These are phyloP conservation scores for Fusarium nurragi DNA, from an alignment of 2,329 filamentous ascomycete genomes.

Conservation along the genomic window DNA sequence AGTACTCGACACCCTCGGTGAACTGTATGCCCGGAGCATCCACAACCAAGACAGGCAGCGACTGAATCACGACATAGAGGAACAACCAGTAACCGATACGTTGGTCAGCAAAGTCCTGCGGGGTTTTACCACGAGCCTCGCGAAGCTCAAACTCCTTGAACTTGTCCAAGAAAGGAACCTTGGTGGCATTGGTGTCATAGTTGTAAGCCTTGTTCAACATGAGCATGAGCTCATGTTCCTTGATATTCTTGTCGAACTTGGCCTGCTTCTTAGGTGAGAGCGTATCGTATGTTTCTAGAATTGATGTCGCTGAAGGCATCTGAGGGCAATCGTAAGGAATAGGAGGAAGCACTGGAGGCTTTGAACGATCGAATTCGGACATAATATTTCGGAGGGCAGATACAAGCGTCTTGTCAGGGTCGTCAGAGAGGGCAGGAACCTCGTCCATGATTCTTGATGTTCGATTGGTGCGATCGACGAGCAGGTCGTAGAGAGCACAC, in stretches of 20 bases:
- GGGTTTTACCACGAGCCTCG: slow-evolving; percentile 70
- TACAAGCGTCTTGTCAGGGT: slow-evolving; percentile 68
- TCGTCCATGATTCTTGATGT: slow-evolving; percentile 83
- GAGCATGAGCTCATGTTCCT: slow-evolving; percentile 79
- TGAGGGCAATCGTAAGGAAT: slow-evolving; percentile 90
- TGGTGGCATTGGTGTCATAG: slow-evolving; percentile 69
- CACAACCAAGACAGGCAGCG: slow-evolving; percentile 78
- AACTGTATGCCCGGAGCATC: slow-evolving; percentile 76
- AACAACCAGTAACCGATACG: slow-evolving; percentile 84
- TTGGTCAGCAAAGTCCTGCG: slow-evolving; percentile 75
- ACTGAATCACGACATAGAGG: slow-evolving; percentile 80
- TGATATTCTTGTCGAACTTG: slow-evolving; percentile 77
- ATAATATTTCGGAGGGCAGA: slow-evolving; percentile 81
- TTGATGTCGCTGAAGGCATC: slow-evolving; percentile 73
- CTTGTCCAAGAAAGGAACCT: slow-evolving; percentile 71
- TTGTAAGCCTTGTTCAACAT: slow-evolving; percentile 87
- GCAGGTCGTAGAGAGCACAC: slow-evolving; percentile 84
- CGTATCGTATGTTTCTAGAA: slow-evolving; percentile 71
- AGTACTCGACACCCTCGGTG: slow-evolving; percentile 81
- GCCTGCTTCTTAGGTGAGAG: slow-evolving; percentile 78
- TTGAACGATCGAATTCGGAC: slow-evolving; percentile 87
- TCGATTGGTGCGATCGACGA: slow-evolving; percentile 81
- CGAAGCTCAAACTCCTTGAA: slow-evolving; percentile 78
- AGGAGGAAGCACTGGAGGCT: slow-evolving; percentile 88
- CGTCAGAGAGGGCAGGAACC: slow-evolving; percentile 63